These are phyloP conservation scores for Backusella westeae DNA, from an alignment of 192 early-diverging fungal species.

Conservation along the genomic window DNA sequence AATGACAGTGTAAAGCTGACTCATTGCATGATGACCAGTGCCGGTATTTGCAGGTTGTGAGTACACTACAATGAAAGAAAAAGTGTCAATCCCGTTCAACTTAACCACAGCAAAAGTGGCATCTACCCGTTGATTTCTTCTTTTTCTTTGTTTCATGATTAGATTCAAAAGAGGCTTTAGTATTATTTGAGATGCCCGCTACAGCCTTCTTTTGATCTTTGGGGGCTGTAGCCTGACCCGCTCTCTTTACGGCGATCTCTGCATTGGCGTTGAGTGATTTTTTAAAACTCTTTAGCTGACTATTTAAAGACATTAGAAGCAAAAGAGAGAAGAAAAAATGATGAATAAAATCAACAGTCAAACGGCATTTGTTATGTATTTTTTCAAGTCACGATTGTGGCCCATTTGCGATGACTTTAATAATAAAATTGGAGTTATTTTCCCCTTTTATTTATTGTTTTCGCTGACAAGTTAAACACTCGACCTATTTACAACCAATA, in stretches of 20 bases:
- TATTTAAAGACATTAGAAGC: conserved; percentile 19
- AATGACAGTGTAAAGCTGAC: conserved; percentile 54
- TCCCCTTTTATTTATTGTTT: too few relatives aligned
- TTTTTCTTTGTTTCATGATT: conserved; percentile 20
- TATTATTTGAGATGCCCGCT: conserved; percentile 20
- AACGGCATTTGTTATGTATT: too few relatives aligned
- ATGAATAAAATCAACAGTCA: background rate
- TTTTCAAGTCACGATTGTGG: too few relatives aligned
- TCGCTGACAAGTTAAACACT: too few relatives aligned
- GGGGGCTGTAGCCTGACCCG: background rate
- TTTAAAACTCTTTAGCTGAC: conserved; percentile 34
- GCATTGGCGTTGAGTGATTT: conserved; percentile 33
- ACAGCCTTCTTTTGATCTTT: background rate
- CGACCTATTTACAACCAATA: too few relatives aligned
- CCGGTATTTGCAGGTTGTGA: conserved; percentile 60
- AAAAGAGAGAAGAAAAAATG: background rate
- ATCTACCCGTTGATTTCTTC: conserved; percentile 22
- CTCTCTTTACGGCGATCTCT: conserved; percentile 27
- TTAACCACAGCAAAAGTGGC: background rate
- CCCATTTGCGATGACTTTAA: too few relatives aligned
- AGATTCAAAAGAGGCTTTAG: conserved; percentile 28
- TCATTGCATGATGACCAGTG: conserved; percentile 49
- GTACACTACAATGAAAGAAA: conserved; percentile 28
- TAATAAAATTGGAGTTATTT: background rate
- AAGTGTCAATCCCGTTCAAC: background rate